These are phyloP conservation scores for Ustilago sp. DNA, from an alignment of 1,284 basidiomycete genomes.

Conservation along the genomic window DNA sequence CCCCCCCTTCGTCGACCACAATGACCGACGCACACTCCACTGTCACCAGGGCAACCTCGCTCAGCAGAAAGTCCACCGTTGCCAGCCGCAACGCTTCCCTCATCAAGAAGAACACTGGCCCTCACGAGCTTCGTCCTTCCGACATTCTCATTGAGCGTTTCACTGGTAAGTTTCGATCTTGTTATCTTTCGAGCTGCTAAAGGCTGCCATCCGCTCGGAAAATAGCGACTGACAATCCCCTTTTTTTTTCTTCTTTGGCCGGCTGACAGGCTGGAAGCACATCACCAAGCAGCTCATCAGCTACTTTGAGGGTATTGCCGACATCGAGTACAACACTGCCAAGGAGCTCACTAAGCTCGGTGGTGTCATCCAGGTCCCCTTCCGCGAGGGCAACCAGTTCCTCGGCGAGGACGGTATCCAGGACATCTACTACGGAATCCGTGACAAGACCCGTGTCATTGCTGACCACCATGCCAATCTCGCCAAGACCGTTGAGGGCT, in stretches of 20 bases:
- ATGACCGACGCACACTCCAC: constrained; percentile 68
- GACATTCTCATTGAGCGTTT: constrained; percentile 94
- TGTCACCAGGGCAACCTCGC: constrained; percentile 64
- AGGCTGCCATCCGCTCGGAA: neutral
- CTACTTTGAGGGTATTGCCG: constrained; percentile 75
- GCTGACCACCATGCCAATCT: constrained; percentile 97
- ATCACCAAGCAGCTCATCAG: constrained; percentile 76
- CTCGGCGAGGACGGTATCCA: constrained; percentile 71
- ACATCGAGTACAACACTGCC: constrained; percentile 81
- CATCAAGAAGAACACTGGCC: constrained; percentile 71
- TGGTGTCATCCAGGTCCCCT: constrained; percentile 98
- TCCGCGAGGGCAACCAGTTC: constrained; percentile 83
- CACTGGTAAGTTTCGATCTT: constrained; percentile 59
- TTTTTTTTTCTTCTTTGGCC: neutral
- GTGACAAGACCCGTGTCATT: constrained; percentile 90
- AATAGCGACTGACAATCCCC: constrained; percentile 3
- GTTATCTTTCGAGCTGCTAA: neutral
- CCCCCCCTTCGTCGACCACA: constrained; percentile 25
- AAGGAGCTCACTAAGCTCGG: constrained; percentile 94
- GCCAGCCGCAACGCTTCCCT: constrained; percentile 70
- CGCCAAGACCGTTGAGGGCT: constrained; percentile 94
- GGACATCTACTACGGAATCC: constrained; percentile 92
- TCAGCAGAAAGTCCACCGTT: constrained; percentile 69
- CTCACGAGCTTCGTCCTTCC: constrained; percentile 88
- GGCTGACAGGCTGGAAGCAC: constrained; percentile 80